Percentiles rank a stretch among this genome's conserved stretches.
Conservation (phyloP, 1,139 yeast genomes). For the Torulaspora pretoriensis region DNA sequence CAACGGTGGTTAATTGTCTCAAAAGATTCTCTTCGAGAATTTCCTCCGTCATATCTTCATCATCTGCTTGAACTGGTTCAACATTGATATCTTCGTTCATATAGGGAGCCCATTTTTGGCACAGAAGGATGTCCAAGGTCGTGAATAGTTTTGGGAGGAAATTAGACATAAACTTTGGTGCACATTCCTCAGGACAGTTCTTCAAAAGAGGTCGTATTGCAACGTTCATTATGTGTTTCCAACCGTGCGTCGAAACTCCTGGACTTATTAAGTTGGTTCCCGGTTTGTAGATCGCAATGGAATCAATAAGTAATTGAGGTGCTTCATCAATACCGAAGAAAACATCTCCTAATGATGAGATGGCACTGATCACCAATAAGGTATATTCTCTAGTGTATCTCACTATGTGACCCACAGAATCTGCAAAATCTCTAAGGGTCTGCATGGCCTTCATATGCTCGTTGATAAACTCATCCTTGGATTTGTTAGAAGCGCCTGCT, state of each 20-base stretch:
- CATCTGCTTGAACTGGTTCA: conserved; percentile 43
- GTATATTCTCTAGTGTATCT: conserved; percentile 96
- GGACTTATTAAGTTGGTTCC: conserved; percentile 66
- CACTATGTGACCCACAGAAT: conserved; percentile 94
- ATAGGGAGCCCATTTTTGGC: conserved; percentile 71
- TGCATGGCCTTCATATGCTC: conserved; percentile 93
- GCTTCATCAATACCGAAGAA: conserved; percentile 81
- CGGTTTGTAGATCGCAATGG: conserved; percentile 46
- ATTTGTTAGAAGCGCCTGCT: conserved; percentile 91
- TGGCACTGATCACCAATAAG: conserved; percentile 81
- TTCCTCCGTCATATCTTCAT: conserved; percentile 87
- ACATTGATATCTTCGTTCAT: conserved; percentile 63
- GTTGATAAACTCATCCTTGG: conserved; percentile 90
- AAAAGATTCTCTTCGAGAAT: conserved; percentile 97
- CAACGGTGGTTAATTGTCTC: conserved; percentile 88
- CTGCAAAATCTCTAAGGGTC: conserved; percentile 93
- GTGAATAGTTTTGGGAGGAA: conserved; percentile 71
- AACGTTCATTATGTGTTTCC: conserved; percentile 94
- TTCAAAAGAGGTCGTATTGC: conserved; percentile 82
- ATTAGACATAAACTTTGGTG: conserved; percentile 66
- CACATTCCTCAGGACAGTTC: conserved; percentile 74
- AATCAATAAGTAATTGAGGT: conserved; percentile 66
- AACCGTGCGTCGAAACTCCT: conserved; percentile 89
- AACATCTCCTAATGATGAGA: conserved; percentile 85
- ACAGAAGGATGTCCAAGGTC: conserved; percentile 68